Evolutionary conservation across 352 stramenopile species (phyloP), one percentile per base, ranked within the genome.

Genomic region (Paralagenidium karlingii): DNA sequence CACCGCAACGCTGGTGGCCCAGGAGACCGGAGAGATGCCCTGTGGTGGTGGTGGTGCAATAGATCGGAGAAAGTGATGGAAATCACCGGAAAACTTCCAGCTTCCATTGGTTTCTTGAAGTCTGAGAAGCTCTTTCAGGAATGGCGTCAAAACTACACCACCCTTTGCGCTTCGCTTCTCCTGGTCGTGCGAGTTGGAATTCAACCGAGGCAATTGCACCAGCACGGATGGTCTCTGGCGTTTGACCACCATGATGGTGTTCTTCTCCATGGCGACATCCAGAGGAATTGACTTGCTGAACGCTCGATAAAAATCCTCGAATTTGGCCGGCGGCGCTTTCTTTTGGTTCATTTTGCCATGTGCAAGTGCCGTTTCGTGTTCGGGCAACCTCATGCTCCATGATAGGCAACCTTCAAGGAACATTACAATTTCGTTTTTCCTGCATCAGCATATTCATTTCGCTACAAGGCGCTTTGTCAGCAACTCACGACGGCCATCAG

Each of bases 281-380:
- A 43, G 53, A 8, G 54, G 38, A 28, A 84, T 63, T 16, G 69
- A 84, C 36, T 64, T 69, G 31, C 64, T 51, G 45, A 84, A 84
- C 2, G 69, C 69, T 24, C 55, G 47, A 42, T 78, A 81, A 40
- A 83, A 83, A 13, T 75, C 67, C 4, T 81, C 69, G 29, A 83
- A 83, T 21, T 44, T 65, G 40, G n/a, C n/a, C n/a, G n/a, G n/a
- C n/a, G n/a, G n/a, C n/a, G n/a, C n/a, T n/a, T n/a, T n/a, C n/a
- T n/a, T n/a, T n/a, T n/a, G n/a, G n/a, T n/a, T n/a, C n/a, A n/a
- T n/a, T n/a, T n/a, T n/a, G n/a, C n/a, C n/a, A n/a, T n/a, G n/a
- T n/a, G n/a, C n/a, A n/a, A n/a, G n/a, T n/a, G n/a, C n/a, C n/a
- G n/a, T n/a, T n/a, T n/a, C n/a, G n/a, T n/a, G n/a, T n/a, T n/a